phyloP scores from a whole-genome alignment of 2,329 filamentous ascomycete species.

The Arthrobotrys sinensis region DNA sequence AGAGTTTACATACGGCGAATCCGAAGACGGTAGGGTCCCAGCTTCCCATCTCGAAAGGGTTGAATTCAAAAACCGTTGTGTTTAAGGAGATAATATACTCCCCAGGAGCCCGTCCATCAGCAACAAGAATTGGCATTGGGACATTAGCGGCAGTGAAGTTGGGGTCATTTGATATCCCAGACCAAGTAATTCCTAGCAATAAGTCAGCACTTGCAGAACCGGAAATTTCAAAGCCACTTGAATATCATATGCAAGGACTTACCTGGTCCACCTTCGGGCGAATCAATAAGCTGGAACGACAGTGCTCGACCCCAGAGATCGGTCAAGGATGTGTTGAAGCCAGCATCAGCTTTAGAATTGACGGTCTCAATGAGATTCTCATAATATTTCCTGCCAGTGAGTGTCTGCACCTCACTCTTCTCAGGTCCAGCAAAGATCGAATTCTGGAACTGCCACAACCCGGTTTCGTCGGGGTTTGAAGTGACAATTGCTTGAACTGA shows the following conservation, averaged over 20 bases:
- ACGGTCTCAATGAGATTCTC: slow-evolving; percentile 74
- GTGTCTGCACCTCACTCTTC: slow-evolving; percentile 57
- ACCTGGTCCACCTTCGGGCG: slow-evolving; percentile 68
- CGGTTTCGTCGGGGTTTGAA: slow-evolving; percentile 41
- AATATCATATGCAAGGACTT: slow-evolving; percentile 77
- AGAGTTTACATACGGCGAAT: slow-evolving; percentile 69
- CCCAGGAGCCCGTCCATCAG: slow-evolving; percentile 77
- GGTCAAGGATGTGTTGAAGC: slow-evolving; percentile 80
- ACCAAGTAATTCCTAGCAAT: slow-evolving; percentile 77
- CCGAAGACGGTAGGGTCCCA: slow-evolving; percentile 81
- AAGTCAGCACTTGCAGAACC: slow-evolving; percentile 67
- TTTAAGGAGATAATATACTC: slow-evolving; percentile 77
- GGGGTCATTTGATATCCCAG: slow-evolving; percentile 78
- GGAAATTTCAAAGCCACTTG: slow-evolving; percentile 70
- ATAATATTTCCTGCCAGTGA: slow-evolving; percentile 73
- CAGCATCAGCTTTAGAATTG: slow-evolving; percentile 74
- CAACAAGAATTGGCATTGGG: slow-evolving; percentile 81
- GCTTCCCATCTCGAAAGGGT: slow-evolving; percentile 83
- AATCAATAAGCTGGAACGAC: slow-evolving; percentile 47
- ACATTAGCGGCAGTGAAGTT: slow-evolving; percentile 76
- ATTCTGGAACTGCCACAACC: slow-evolving; percentile 76
- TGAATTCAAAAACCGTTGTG: slow-evolving; percentile 83
- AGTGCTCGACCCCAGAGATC: slow-evolving; percentile 78
- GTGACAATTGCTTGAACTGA: slow-evolving; percentile 40
- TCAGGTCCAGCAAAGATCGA: slow-evolving; percentile 74